Percentiles rank a stretch among this genome's conserved stretches.
phyloP scores from a whole-genome alignment of 441 rosid genomes.

The Adansonia grandidieri region DNA sequence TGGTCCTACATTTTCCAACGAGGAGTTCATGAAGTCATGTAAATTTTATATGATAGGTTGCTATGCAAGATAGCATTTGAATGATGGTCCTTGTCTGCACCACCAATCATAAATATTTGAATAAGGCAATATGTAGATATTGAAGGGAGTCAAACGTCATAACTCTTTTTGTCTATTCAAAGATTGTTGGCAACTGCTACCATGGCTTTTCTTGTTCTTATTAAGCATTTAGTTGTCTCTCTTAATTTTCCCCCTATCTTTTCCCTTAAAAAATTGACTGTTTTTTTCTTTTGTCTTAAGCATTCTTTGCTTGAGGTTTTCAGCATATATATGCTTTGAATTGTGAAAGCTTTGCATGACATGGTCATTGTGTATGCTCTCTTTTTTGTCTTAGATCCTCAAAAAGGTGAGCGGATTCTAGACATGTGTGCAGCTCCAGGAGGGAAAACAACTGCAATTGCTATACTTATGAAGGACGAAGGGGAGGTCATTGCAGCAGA shows the following conservation, averaged over 20 bases:
- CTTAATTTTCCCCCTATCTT: not conserved
- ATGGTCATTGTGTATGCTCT: slow-evolving; percentile 7
- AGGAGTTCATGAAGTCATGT: not conserved
- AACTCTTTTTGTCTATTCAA: not conserved
- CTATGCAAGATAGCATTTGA: slow-evolving; percentile 3
- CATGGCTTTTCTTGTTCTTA: not conserved
- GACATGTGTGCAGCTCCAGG: slow-evolving; percentile 99
- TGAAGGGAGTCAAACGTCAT: slow-evolving; percentile 8
- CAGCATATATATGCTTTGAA: not conserved
- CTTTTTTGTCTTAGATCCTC: slow-evolving; percentile 70
- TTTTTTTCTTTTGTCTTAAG: not conserved
- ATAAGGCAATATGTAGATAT: not conserved
- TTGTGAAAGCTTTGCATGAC: not conserved
- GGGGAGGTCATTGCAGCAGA: slow-evolving; percentile 92
- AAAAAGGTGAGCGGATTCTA: slow-evolving; percentile 81
- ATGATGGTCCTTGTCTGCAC: not conserved
- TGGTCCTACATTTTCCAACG: slow-evolving; percentile 1
- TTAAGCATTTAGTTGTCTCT: not conserved
- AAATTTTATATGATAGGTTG: not conserved
- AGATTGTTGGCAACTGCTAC: not conserved
- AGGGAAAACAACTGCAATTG: slow-evolving; percentile 96
- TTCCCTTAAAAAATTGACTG: not conserved
- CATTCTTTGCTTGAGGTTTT: slow-evolving; percentile 8
- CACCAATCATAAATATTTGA: not conserved
- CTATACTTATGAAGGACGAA: slow-evolving; percentile 82